phyloP scores from a whole-genome alignment of 2,329 filamentous ascomycete genomes.

The Aspergillus thermomutatus region DNA sequence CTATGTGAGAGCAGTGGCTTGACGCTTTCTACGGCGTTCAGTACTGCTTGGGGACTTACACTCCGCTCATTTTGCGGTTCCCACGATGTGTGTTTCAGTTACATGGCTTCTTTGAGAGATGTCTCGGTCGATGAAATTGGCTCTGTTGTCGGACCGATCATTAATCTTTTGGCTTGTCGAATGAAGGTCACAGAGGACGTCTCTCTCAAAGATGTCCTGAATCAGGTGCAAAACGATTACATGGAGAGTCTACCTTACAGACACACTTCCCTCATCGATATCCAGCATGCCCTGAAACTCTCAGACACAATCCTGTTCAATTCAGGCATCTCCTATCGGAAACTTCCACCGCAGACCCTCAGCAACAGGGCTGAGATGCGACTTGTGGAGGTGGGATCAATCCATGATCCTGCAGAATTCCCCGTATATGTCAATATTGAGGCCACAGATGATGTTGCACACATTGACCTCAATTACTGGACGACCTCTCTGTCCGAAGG shows the following conservation, averaged over 20 bases:
- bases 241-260: constrained; percentile 45
- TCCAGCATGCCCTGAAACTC: constrained; percentile 43
- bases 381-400: constrained; percentile 38
- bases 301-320: constrained; percentile 44
- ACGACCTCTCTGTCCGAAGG: constrained; percentile 37
- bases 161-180: constrained; percentile 46
- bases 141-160: constrained; percentile 46
- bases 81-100: constrained; percentile 60
- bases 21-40: constrained; percentile 55
- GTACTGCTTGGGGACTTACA: constrained; percentile 69
- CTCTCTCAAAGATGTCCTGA: constrained; percentile 36
- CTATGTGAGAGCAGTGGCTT: constrained; percentile 44
- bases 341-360: constrained; percentile 31
- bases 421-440: constrained; percentile 49
- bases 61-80: constrained; percentile 63
- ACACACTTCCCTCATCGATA: constrained; percentile 45
- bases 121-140: constrained; percentile 38
- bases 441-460: constrained; percentile 38
- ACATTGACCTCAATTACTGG: constrained; percentile 43
- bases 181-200: constrained; percentile 34
- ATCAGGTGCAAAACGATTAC: constrained; percentile 46
- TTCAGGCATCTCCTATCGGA: constrained; percentile 48
- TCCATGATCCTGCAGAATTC: constrained; percentile 49
- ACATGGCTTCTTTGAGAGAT: constrained; percentile 42
- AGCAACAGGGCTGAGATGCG: constrained; percentile 26